phyloP scores from a whole-genome alignment of 108 stramenopile genomes.

The Seminavis robusta region DNA sequence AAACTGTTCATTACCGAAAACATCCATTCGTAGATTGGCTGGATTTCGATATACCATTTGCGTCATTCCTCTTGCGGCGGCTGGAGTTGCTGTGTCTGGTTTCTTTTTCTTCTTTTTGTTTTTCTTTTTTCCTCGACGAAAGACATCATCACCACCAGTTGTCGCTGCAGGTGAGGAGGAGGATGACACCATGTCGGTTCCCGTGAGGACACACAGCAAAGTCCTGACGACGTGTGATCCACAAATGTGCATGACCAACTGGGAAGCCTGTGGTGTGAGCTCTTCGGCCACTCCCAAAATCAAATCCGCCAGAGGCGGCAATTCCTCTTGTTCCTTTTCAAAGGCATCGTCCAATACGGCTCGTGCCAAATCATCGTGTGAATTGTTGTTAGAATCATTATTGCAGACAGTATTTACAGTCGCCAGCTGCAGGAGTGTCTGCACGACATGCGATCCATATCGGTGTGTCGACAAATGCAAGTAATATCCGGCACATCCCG shows the following conservation, averaged over 20 bases:
- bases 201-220: slow-evolving; percentile 67
- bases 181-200: slow-evolving; percentile 46
- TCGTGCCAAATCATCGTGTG: slow-evolving; percentile 41
- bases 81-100: slow-evolving; percentile 14
- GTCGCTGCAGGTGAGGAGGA: not conserved
- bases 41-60: not conserved
- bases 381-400: too few species aligned
- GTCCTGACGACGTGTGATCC: slow-evolving; percentile 82
- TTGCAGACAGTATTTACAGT: too few species aligned
- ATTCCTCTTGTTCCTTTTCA: slow-evolving; percentile 11
- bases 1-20: not conserved
- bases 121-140: slow-evolving; percentile 62
- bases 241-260: slow-evolving; percentile 78
- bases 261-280: slow-evolving; percentile 42
- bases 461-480: slow-evolving; percentile 76
- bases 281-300: slow-evolving; percentile 53
- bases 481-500: slow-evolving; percentile 54
- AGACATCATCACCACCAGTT: slow-evolving; percentile 32
- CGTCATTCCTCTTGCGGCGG: slow-evolving; percentile 8
- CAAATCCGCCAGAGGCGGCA: slow-evolving; percentile 43
- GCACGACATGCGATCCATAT: slow-evolving; percentile 82
- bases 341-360: slow-evolving; percentile 48
- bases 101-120: slow-evolving; percentile 70
- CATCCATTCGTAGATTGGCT: not conserved
- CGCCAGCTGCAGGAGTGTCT: slow-evolving; percentile 63